These are phyloP conservation scores for Ophiostoma piceae DNA, from an alignment of 2,329 filamentous ascomycete genomes.

Conservation along the genomic window DNA sequence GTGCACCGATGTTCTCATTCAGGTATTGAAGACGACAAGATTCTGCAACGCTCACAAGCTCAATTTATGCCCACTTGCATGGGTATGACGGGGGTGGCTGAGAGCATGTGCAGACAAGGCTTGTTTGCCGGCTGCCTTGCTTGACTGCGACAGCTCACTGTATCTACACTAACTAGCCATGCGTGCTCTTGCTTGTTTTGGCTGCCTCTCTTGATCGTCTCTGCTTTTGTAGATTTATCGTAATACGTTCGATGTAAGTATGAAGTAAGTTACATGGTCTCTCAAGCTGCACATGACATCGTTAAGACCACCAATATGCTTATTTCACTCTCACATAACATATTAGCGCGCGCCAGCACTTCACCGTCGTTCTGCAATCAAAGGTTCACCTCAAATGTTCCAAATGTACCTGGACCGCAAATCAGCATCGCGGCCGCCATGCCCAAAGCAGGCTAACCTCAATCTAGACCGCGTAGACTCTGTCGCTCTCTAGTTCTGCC, in stretches of 20 bases:
- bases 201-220: background rate
- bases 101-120: conserved; percentile 5
- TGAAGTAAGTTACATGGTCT: no score
- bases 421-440: conserved; percentile 20
- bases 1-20: background rate
- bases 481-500: background rate
- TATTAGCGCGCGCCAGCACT: background rate
- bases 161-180: background rate
- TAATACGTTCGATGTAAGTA: no score
- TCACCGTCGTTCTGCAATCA: background rate
- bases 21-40: no score
- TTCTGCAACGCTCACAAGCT: no score
- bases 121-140: background rate
- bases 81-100: conserved; percentile 8
- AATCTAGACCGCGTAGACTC: conserved; percentile 22
- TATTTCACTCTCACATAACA: background rate
- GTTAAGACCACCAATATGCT: background rate
- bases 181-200: conserved; percentile 3
- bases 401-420: conserved; percentile 1
- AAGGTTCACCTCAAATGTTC: background rate
- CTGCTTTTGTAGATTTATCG: background rate
- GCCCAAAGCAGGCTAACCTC: conserved; percentile 21
- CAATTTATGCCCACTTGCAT: background rate
- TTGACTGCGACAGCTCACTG: background rate
- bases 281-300: background rate